These are phyloP conservation scores for Pelargonium fulgidum DNA, from an alignment of 441 rosid genomes.

Conservation along the genomic window DNA sequence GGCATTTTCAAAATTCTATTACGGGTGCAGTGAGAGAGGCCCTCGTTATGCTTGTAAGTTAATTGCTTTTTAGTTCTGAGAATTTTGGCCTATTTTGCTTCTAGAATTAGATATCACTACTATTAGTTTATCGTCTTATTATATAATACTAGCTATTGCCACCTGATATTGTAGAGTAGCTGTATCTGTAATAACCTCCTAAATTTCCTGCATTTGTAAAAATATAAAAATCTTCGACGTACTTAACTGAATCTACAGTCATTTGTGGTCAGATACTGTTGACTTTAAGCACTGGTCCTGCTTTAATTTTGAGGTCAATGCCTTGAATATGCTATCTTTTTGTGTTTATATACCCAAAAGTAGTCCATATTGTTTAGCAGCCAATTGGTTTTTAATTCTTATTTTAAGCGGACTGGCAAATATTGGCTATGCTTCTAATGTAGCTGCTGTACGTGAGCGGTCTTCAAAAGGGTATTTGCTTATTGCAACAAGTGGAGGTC, in stretches of 20 bases:
- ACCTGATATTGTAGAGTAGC: too few species aligned
- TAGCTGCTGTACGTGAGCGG: conserved; percentile 58
- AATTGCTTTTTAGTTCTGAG: neutral
- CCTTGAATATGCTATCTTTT: too few species aligned
- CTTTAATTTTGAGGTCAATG: too few species aligned
- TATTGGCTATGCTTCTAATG: conserved; percentile 11
- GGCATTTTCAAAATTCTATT: conserved; percentile 44
- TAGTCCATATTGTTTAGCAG: neutral
- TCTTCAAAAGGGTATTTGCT: conserved; percentile 89
- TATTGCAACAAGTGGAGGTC: conserved; percentile 92
- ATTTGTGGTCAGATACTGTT: too few species aligned
- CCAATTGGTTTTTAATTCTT: neutral
- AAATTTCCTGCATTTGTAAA: too few species aligned
- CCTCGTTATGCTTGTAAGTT: conserved; percentile 57
- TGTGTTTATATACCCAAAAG: neutral
- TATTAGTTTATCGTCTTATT: too few species aligned
- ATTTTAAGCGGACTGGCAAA: neutral
- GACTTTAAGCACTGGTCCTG: too few species aligned
- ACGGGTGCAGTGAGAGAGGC: conserved; percentile 83
- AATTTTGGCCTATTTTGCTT: neutral
- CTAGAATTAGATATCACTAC: too few species aligned
- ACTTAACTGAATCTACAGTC: too few species aligned
- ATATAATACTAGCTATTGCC: too few species aligned
- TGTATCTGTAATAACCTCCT: too few species aligned
- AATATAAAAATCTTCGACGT: too few species aligned